phyloP scores from a whole-genome alignment of 441 rosid species.

The Cnidoscolus chayamansa region DNA sequence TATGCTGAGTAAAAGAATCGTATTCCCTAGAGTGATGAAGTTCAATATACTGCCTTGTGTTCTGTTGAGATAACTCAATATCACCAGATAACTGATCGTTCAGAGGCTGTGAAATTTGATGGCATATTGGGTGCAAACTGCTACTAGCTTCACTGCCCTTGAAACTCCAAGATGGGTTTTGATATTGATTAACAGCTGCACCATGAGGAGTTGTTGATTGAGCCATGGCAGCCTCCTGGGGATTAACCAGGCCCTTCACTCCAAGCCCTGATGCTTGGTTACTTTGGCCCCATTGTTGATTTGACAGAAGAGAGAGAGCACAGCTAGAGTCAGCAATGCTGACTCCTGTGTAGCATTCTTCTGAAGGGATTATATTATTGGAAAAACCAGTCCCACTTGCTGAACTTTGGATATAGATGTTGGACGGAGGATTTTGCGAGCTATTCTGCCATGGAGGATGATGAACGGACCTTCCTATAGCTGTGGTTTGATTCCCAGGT shows the following conservation, averaged over 20 bases:
- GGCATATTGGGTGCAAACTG: constrained; percentile 35
- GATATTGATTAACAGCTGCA: constrained; percentile 32
- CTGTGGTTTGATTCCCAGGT: constrained; percentile 31
- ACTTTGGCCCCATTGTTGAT: constrained; percentile 58
- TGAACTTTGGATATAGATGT: constrained; percentile 52
- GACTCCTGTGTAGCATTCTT: constrained; percentile 67
- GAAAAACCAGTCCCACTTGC: constrained; percentile 47
- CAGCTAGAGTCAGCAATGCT: constrained; percentile 52
- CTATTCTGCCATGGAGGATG: constrained; percentile 46
- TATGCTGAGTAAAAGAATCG: constrained; percentile 50
- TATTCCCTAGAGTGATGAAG: constrained; percentile 54
- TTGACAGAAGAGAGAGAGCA: constrained; percentile 99
- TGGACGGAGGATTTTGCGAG: constrained; percentile 47
- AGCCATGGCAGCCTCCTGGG: constrained; percentile 41
- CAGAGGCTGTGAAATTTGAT: constrained; percentile 50
- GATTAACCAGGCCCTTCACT: constrained; percentile 34
- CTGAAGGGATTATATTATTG: constrained; percentile 44
- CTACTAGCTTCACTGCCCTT: constrained; percentile 38
- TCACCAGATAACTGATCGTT: constrained; percentile 42
- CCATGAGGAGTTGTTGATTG: constrained; percentile 41
- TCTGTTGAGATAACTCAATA: constrained; percentile 50
- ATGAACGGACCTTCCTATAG: constrained; percentile 37
- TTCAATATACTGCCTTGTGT: constrained; percentile 52
- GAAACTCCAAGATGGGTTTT: constrained; percentile 52
- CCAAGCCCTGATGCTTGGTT: constrained; percentile 38